A percentile compares a stretch with the other conserved stretches of the same genome.
phyloP scores from a whole-genome alignment of 163 green algal genomes.

The Prototheca wickerhamii region DNA sequence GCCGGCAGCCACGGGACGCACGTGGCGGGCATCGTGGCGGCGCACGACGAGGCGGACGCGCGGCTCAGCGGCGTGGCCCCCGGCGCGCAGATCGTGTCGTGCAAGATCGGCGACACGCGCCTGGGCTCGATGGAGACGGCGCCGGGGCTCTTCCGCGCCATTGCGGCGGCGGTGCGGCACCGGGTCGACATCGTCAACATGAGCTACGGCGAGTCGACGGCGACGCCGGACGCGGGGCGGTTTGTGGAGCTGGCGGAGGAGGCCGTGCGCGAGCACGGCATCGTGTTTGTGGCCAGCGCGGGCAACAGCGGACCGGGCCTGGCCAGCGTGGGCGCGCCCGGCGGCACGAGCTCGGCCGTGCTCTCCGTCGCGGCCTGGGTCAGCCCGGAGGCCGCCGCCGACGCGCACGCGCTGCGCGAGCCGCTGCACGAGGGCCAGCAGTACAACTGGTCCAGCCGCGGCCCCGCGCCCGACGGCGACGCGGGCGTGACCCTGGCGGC shows the following conservation, averaged over 20 bases:
- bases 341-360: constrained; percentile 60
- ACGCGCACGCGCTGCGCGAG: constrained; percentile 58
- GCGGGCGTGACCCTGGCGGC: constrained; percentile 59
- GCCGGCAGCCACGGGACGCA: constrained; percentile 80
- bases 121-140: constrained; percentile 76
- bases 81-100: constrained; percentile 75
- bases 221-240: constrained; percentile 49
- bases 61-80: constrained; percentile 76
- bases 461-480: constrained; percentile 63
- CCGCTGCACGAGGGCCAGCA: constrained; percentile 40
- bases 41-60: constrained; percentile 68
- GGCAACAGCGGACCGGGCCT: constrained; percentile 81
- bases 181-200: constrained; percentile 69
- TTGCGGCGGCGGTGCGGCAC: constrained; percentile 60
- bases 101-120: constrained; percentile 87
- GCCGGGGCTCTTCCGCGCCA: constrained; percentile 58
- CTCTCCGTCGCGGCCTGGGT: constrained; percentile 77
- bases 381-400: constrained; percentile 54
- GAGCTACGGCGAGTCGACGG: constrained; percentile 56
- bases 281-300: constrained; percentile 71
- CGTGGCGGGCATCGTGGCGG: constrained; percentile 80
- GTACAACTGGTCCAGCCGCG: constrained; percentile 57
- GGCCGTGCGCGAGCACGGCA: constrained; percentile 64
- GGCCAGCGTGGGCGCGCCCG: constrained; percentile 54
- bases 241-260: constrained; percentile 45